Evolutionary conservation across 202 grass and related monocot species (phyloP), one percentile per base, ranked within the genome.

Genomic region (Hordeum pubiflorum): DNA sequence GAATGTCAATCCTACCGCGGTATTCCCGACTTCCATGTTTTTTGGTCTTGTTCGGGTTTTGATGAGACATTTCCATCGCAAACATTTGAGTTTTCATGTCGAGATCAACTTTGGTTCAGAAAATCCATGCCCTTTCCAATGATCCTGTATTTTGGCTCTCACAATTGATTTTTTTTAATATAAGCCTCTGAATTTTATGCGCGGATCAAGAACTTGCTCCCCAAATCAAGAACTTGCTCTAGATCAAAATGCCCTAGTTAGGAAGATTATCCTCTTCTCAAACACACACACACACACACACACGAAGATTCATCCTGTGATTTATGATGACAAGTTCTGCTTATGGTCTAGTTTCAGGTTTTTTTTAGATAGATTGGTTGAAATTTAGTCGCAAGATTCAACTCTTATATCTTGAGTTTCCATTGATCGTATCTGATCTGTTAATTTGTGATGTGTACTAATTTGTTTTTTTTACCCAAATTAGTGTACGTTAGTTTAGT

Each of bases 1-100:
- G 78, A 87, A 82, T 57, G 82, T 91, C 59, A 94, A 97, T 74
- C 88, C 94, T 69, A 91, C 88, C 24, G 84, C 84, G 77, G 94
- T 94, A 93, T 72, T 50, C 2, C 44, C 0, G 9, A 75, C 1
- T 33, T 26, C 50, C 6, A 10, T 44, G 38, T 65, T 54, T 58
- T 1, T 34, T 82, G 10, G 32, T 72, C 38, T 55, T 78, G 44
- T 82, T 75, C 33, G 3, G 13, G 13, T 79, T 80, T 69, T 44
- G 6, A 23, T 23, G 18, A 29, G 26, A 64, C 8, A 66, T 77
- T 81, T 70, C 43, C 13, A 3, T 70, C 36, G 24, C 23, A 63
- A 84, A 46, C 56, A 63, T 58, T 43, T 26, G 12, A 13, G 31
- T 85, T 81, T 74, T 58, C 33, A 57, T 78, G 48, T 67, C 21